Base-by-base conservation (phyloP, 768 basidiomycete genomes). In the Aureoboletus auriporus region DNA sequence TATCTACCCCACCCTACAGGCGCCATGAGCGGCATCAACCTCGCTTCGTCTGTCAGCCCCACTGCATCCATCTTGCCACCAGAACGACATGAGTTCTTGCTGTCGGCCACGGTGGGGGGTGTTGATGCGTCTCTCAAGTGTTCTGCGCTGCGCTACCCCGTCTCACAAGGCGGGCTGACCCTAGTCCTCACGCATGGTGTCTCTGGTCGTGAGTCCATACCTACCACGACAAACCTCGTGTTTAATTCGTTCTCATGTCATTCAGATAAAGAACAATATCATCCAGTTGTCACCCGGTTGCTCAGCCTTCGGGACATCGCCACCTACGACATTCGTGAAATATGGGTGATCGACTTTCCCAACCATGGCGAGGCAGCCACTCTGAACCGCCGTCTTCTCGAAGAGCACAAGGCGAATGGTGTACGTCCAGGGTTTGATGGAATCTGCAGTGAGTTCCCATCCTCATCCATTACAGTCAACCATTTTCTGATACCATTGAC, bases 301-400 rank as follows among this genome's bases (percentile, higher is more conserved):
- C 55, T 68, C 34, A 35, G 35, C 28, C 47, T 51, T 40, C 41
- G 41, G 10, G 37, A 49, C 16, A 39, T 14, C 7, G 50, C 54
- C 4, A 46, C 53, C 3, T 62, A 56, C 30, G 52, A 46, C 26
- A 58, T 69, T 16, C 55, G 59, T 3, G 68, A 69, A 39, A 59
- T 70, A 46, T 69, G 68, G 68, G 58, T 63, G 3, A 51, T 70
- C 3, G 69, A 70, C 43, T 57, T 68, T 46, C 70, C 67, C 1
- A 70, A 70, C 43, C 69, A 70, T 29, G 69, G 70, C 6, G 60
- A 71, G 42, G 54, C 69, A 9, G 69, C 69, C 12, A 44, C 46
- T 6, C 39, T 66, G n/a, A 70, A 70, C 40, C 65, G 67, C 14
- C 31, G 27, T 39, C 38, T 56, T 16, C 59, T 67, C 27, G 56